A percentile compares a stretch with the other conserved stretches of the same genome.
Evolutionary conservation across 2,329 filamentous ascomycete species (phyloP).

Genomic region (Cordyceps farinosa): DNA sequence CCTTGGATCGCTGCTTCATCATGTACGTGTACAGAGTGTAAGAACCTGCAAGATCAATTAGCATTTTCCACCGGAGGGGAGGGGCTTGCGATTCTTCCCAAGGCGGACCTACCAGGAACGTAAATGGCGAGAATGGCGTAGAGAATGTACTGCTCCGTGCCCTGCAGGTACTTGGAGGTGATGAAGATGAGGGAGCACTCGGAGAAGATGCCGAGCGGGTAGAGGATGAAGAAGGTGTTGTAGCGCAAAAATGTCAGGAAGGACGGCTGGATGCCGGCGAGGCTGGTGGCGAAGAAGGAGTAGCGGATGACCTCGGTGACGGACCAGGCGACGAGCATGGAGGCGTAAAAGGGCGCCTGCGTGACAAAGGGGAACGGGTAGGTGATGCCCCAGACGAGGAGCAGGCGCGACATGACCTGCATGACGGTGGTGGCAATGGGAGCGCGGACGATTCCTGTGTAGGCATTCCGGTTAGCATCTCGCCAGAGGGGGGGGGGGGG

Average conservation of each 20-base stretch:
- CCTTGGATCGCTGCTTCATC: constrained; percentile 83
- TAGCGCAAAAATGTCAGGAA: constrained; percentile 79
- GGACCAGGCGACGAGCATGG: constrained; percentile 84
- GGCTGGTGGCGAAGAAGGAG: constrained; percentile 78
- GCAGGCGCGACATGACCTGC: constrained; percentile 83
- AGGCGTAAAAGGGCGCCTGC: constrained; percentile 60
- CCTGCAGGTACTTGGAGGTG: constrained; percentile 56
- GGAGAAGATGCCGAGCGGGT: constrained; percentile 85
- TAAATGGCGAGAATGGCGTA: constrained; percentile 69
- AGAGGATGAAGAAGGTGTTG: constrained; percentile 89
- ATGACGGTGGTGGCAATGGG: constrained; percentile 81
- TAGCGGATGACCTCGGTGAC: constrained; percentile 92
- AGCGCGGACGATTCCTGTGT: constrained; percentile 74
- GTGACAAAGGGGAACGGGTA: constrained; percentile 67
- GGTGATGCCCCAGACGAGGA: constrained; percentile 85
- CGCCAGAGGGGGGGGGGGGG: not conserved
- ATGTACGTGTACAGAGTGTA: constrained; percentile 92
- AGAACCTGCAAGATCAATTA: constrained; percentile 45
- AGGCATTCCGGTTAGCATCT: constrained; percentile 1
- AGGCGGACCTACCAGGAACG: constrained; percentile 62
- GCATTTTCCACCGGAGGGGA: not conserved
- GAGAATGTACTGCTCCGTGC: constrained; percentile 55
- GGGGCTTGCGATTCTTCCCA: no score
- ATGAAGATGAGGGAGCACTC: constrained; percentile 79
- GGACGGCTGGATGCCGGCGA: constrained; percentile 58